phyloP scores from a whole-genome alignment of 768 basidiomycete genomes.

The Trichaptum fuscoviolaceum region DNA sequence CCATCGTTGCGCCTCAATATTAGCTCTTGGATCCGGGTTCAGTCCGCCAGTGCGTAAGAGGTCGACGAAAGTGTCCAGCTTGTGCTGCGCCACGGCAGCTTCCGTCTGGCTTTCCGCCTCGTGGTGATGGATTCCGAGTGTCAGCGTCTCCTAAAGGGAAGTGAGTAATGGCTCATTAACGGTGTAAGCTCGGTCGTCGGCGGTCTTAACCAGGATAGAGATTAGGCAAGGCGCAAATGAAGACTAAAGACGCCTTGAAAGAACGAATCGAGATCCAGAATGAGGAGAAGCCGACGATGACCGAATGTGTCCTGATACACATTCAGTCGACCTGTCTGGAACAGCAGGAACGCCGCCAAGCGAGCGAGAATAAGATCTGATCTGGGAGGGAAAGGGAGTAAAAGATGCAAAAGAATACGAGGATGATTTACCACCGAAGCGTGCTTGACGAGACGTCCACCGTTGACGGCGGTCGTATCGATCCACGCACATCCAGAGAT shows the following conservation, averaged over 20 bases:
- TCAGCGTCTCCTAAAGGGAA: slow-evolving; percentile 19
- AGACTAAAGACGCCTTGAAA: not conserved
- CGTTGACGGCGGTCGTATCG: slow-evolving; percentile 25
- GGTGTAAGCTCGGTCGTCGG: not conserved
- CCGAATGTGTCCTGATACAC: not conserved
- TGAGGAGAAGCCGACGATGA: not conserved
- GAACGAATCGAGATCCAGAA: not conserved
- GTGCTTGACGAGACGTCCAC: slow-evolving; percentile 21
- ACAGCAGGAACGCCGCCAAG: not conserved
- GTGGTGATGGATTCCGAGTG: slow-evolving; percentile 23
- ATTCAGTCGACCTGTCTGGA: not conserved
- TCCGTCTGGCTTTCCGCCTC: slow-evolving; percentile 1
- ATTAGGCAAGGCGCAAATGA: not conserved
- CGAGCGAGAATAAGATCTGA: not conserved
- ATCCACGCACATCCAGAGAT: slow-evolving; percentile 31
- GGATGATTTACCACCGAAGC: slow-evolving; percentile 15
- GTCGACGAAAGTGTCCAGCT: slow-evolving; percentile 16
- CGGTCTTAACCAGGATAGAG: not conserved
- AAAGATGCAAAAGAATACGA: not conserved
- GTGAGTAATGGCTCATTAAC: not conserved
- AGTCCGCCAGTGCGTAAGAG: slow-evolving; percentile 19
- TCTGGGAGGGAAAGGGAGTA: not conserved
- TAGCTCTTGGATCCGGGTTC: slow-evolving; percentile 18
- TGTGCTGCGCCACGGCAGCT: slow-evolving; percentile 7
- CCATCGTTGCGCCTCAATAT: slow-evolving; percentile 26